These are phyloP conservation scores for Kalaharituber pfeilii DNA, from an alignment of 2,329 filamentous ascomycete species.

Conservation along the genomic window DNA sequence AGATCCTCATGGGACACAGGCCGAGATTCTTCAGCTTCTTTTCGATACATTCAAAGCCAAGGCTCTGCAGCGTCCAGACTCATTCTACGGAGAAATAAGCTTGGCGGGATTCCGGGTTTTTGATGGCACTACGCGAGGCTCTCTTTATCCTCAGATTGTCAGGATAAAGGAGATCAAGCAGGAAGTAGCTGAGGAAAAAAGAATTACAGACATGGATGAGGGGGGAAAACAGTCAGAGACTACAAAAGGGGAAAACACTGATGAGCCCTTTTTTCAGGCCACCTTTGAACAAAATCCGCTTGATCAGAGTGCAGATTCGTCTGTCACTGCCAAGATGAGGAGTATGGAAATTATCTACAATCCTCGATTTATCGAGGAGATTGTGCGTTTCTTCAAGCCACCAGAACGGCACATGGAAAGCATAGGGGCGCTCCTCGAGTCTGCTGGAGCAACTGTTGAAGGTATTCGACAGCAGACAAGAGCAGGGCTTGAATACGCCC, in stretches of 20 bases:
- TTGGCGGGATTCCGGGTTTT: constrained; percentile 87
- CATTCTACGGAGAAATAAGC: constrained; percentile 70
- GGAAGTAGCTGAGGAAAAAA: constrained; percentile 24
- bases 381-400: constrained; percentile 89
- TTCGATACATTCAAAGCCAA: constrained; percentile 93
- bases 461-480: constrained; percentile 87
- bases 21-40: constrained; percentile 72
- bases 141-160: constrained; percentile 85
- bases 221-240: constrained; percentile 27
- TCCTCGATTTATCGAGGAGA: constrained; percentile 74
- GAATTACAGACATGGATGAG: constrained; percentile 38
- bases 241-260: constrained; percentile 26
- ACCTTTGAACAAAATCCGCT: constrained; percentile 90
- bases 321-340: constrained; percentile 77
- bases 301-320: constrained; percentile 78
- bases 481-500: constrained; percentile 83
- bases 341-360: constrained; percentile 97
- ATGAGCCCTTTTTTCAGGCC: constrained; percentile 80
- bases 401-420: constrained; percentile 98
- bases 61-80: constrained; percentile 76
- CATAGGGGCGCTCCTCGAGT: constrained; percentile 87
- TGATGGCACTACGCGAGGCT: constrained; percentile 84
- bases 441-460: constrained; percentile 86
- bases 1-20: constrained; percentile 52
- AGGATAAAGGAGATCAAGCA: constrained; percentile 52